Percentiles rank a stretch among this genome's conserved stretches.
phyloP scores from a whole-genome alignment of 192 early-diverging fungal genomes.

The Umbelopsis sp. region DNA sequence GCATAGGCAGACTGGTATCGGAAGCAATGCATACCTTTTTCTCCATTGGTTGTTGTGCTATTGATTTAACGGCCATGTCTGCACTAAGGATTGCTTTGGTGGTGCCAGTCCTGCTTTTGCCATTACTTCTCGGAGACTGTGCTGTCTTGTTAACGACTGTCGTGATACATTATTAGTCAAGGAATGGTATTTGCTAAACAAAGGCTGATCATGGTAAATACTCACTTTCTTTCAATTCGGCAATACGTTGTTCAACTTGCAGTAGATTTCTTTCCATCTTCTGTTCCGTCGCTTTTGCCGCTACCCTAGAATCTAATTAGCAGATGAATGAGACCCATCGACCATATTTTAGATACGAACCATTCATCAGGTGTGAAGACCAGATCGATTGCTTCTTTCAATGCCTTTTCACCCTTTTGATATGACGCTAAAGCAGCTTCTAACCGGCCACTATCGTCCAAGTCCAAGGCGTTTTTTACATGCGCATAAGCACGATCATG shows the following conservation, averaged over 20 bases:
- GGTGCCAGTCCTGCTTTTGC: not conserved
- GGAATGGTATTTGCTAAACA: not conserved
- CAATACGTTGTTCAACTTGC: constrained; percentile 9
- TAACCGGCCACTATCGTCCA: constrained; percentile 1
- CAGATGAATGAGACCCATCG: not conserved
- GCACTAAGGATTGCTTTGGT: no score
- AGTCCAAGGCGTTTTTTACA: constrained; percentile 17
- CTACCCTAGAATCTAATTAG: not conserved
- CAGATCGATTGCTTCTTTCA: constrained; percentile 9
- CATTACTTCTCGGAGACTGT: no score
- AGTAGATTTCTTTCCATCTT: constrained; percentile 6
- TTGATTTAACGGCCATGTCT: no score
- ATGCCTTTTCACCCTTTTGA: not conserved
- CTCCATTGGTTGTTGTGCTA: not conserved
- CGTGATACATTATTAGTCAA: not conserved
- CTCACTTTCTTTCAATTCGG: constrained; percentile 14
- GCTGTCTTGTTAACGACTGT: not conserved
- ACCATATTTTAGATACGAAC: not conserved
- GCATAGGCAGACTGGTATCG: no score
- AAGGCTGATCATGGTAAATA: not conserved
- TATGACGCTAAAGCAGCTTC: constrained; percentile 2
- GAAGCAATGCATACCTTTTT: not conserved
- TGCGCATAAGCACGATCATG: constrained; percentile 12
- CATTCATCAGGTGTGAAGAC: constrained; percentile 12
- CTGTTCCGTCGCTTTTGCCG: not conserved